Percentiles rank a stretch among this genome's conserved stretches.
Conservation (phyloP, 371 early-diverging fungal species). For the Synchytrium microbalum region DNA sequence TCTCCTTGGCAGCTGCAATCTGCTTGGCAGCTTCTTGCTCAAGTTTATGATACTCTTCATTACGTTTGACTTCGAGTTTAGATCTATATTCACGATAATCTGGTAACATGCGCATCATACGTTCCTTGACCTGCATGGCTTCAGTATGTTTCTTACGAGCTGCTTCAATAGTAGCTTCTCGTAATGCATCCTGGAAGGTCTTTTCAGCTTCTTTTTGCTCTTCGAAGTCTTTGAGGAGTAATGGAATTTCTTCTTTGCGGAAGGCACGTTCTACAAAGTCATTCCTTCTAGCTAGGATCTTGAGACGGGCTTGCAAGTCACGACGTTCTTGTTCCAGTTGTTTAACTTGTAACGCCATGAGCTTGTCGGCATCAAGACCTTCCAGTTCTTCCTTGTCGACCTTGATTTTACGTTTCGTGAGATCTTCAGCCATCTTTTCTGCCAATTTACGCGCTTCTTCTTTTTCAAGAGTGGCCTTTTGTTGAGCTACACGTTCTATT, state of each 20-base stretch:
- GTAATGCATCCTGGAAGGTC: conserved; percentile 67
- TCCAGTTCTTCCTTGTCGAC: conserved; percentile 67
- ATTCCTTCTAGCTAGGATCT: conserved; percentile 60
- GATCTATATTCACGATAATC: conserved; percentile 66
- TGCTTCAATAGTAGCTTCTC: conserved; percentile 57
- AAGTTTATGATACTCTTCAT: conserved; percentile 20
- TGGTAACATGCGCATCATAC: conserved; percentile 66
- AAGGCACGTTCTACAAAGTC: conserved; percentile 97
- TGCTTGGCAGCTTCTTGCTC: conserved; percentile 20
- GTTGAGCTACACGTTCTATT: conserved; percentile 66
- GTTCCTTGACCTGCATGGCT: conserved; percentile 64
- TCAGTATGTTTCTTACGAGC: conserved; percentile 60
- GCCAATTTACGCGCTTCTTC: conserved; percentile 66
- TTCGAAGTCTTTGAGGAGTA: conserved; percentile 85
- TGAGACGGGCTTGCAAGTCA: conserved; percentile 43
- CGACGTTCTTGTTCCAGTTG: conserved; percentile 84
- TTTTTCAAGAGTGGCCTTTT: conserved; percentile 73
- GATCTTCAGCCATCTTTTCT: conserved; percentile 74
- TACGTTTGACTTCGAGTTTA: conserved; percentile 28
- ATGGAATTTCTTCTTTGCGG: conserved; percentile 87
- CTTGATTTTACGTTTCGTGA: conserved; percentile 13
- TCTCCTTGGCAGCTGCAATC: conserved; percentile 30
- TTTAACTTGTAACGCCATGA: conserved; percentile 80
- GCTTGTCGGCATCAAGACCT: conserved; percentile 68
- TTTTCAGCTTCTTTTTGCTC: conserved; percentile 77